Evolutionary conservation across 1,284 basidiomycete species (phyloP), one percentile per base, ranked within the genome.

Genomic region (Cutaneotrichosporon daszewskae): DNA sequence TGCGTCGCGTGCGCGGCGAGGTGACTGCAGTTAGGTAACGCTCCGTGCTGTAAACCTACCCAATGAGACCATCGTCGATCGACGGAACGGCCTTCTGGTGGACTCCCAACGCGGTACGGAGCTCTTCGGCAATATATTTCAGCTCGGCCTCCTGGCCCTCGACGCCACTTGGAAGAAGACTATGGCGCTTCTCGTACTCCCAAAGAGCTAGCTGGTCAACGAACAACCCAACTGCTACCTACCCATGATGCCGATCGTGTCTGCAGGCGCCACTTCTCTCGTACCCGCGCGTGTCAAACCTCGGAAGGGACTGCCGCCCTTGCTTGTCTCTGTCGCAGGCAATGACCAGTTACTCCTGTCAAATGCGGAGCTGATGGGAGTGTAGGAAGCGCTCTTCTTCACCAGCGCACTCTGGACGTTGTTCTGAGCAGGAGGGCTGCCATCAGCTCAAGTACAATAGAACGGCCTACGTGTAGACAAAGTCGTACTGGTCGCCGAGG

Each of bases 191-290:
- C 67, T 90, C 80, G 64, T 81, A 90, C 66, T 90, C 81, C 87
- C 88, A 92, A 32, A 92, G 60, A 5, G 84, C 88, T 91, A 50
- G 4, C n/a, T n/a, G 12, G 28, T 48, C 18, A 45, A 35, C 7
- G 9, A 4, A 16, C 18, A 13, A 3, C 1, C 17, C 17, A 23
- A 12, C n/a, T 16, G 1, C 23, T 8, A 54, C 79, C 51, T 59
- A 89, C 90, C 82, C 27, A 90, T 73, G 43, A 87, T 77, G 5
- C 79, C 74, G 60, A 88, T 84, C 12, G 85, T 71, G 17, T 79
- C 72, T 7, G 78, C 77, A 5, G 87, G 86, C 58, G 85, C 84
- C 17, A 84, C 73, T 59, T 87, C 82, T 65, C 84, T 88, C 0
- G 85, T 84, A 63, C 85, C 80, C 44, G 80, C 76, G 62, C 81